These are phyloP conservation scores for Scedosporium minutisporum DNA, from an alignment of 2,329 filamentous ascomycete genomes.

Conservation along the genomic window DNA sequence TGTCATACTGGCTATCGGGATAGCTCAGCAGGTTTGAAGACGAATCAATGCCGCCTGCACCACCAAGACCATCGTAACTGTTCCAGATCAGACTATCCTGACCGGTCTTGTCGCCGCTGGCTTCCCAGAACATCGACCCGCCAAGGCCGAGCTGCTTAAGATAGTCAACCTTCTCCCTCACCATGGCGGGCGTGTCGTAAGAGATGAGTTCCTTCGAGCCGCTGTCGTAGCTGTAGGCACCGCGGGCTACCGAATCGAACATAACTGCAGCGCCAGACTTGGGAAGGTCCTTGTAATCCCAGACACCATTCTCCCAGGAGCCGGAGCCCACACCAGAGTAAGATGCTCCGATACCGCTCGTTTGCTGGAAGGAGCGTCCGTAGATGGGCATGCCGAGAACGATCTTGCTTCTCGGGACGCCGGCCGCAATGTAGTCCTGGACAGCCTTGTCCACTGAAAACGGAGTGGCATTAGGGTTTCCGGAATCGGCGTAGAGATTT, in stretches of 20 bases:
- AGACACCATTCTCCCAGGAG: too few species aligned
- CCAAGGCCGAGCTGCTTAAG: conserved; percentile 54
- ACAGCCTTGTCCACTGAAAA: conserved; percentile 46
- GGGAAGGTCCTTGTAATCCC: too few species aligned
- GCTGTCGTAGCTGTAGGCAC: conserved; percentile 24
- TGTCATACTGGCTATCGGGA: too few species aligned
- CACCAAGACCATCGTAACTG: too few species aligned
- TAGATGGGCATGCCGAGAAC: conserved; percentile 75
- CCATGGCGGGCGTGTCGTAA: conserved; percentile 57
- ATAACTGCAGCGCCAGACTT: too few species aligned
- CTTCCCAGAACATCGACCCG: conserved; percentile 64
- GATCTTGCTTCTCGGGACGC: conserved; percentile 56
- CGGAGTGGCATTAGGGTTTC: conserved; percentile 2
- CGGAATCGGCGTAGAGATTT: too few species aligned
- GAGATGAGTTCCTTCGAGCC: conserved; percentile 55
- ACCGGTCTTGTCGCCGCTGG: too few species aligned
- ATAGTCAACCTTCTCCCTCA: conserved; percentile 54
- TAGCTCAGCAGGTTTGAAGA: too few species aligned
- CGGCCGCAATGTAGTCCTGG: conserved; percentile 51
- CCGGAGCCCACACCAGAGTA: conserved; percentile 28
- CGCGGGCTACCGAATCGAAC: too few species aligned
- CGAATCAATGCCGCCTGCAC: too few species aligned
- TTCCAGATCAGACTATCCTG: too few species aligned
- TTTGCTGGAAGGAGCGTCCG: conserved; percentile 54
- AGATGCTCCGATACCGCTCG: conserved; percentile 54